A percentile compares a stretch with the other conserved stretches of the same genome.
Evolutionary conservation across 805 yeast species (phyloP).

Genomic region (Yarrowia sp.): DNA sequence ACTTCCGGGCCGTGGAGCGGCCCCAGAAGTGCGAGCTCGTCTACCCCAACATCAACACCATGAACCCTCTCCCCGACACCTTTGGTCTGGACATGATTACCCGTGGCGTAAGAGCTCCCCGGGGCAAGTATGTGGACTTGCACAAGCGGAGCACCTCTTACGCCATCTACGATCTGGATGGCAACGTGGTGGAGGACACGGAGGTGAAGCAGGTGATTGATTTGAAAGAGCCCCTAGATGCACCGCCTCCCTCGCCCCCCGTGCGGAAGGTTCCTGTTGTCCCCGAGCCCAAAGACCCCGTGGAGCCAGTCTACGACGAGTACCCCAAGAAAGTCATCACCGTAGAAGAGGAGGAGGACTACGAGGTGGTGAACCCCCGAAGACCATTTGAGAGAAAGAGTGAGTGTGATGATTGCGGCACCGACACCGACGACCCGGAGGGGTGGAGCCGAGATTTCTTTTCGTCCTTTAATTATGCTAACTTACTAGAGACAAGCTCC

Average conservation of each 20-base stretch:
- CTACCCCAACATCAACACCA: conserved; percentile 40
- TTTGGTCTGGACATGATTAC: conserved; percentile 27
- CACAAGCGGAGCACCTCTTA: conserved; percentile 20
- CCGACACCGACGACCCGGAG: neutral
- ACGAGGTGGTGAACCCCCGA: conserved; percentile 25
- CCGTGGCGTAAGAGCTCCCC: conserved; percentile 27
- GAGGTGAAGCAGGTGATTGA: conserved; percentile 16
- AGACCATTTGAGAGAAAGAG: conserved; percentile 29
- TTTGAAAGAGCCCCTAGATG: conserved; percentile 16
- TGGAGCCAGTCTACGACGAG: conserved; percentile 34
- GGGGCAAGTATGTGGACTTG: conserved; percentile 33
- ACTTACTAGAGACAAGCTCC: conserved; percentile 37
- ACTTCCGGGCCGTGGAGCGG: conserved; percentile 30
- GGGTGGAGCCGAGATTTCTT: conserved; percentile 25
- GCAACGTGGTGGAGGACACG: conserved; percentile 25
- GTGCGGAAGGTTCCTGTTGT: conserved; percentile 9
- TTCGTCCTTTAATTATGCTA: conserved; percentile 34
- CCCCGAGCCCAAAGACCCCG: conserved; percentile 22
- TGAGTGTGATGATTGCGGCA: conserved; percentile 30
- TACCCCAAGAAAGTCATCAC: conserved; percentile 20
- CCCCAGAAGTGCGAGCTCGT: conserved; percentile 37
- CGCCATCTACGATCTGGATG: conserved; percentile 21
- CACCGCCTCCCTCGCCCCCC: conserved; percentile 22
- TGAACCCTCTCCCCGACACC: conserved; percentile 39
- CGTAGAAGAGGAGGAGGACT: conserved; percentile 17